phyloP scores from a whole-genome alignment of 2,329 filamentous ascomycete genomes.

The Calonectria ilicicola region DNA sequence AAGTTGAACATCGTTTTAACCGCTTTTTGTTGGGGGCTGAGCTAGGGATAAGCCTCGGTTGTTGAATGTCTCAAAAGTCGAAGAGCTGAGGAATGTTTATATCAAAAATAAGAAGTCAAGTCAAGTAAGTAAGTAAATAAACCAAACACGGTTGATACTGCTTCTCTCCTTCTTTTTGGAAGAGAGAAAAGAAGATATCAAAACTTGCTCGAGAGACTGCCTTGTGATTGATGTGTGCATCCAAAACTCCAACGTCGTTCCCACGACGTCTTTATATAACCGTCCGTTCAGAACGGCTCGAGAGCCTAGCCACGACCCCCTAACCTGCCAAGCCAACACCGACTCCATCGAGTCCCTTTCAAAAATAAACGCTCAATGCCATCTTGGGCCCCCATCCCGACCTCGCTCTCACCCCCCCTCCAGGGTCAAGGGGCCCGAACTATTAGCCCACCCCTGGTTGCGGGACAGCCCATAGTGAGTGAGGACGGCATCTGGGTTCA shows the following conservation, averaged over 20 bases:
- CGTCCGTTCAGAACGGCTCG: not conserved
- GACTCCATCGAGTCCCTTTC: conserved; percentile 9
- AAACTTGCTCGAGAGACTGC: not conserved
- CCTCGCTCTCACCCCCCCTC: conserved; percentile 5
- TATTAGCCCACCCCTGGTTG: not conserved
- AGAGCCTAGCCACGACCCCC: conserved; percentile 10
- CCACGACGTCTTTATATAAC: conserved; percentile 17
- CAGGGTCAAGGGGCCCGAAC: conserved; percentile 1
- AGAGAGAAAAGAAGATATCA: not conserved
- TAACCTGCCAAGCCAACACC: conserved; percentile 7
- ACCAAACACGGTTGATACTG: not conserved
- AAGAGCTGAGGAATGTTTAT: not conserved
- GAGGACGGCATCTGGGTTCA: not conserved
- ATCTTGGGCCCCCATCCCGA: not conserved
- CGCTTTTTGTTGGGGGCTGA: not conserved
- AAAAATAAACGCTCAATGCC: conserved; percentile 22
- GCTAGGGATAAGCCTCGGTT: not conserved
- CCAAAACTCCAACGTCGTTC: not conserved
- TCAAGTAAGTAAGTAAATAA: too few species aligned
- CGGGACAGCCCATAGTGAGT: not conserved
- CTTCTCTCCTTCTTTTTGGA: not conserved
- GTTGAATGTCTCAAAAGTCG: not conserved
- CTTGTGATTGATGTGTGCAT: not conserved
- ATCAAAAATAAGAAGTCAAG: not conserved
- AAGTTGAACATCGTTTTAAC: not conserved